Evolutionary conservation across 495 filamentous ascomycete genomes (phyloP), one percentile per base, ranked within the genome.

Genomic region (Hyaloscypha bicolor): DNA sequence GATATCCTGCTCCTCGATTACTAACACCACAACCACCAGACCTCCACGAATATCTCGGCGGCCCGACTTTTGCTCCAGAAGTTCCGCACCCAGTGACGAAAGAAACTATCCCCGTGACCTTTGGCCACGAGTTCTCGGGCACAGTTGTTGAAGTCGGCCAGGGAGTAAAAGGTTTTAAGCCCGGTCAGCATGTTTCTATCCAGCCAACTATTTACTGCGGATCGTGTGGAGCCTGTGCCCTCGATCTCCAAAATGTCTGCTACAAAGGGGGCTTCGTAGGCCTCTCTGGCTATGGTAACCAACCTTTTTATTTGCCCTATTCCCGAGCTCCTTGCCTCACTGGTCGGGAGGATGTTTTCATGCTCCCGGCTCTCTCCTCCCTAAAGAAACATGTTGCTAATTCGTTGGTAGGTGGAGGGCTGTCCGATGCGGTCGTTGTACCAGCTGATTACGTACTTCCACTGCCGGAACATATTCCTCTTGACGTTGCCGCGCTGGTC

Each of bases 51-150:
- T 90, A 86, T 68, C 73, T 85, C 12, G 76, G 79, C 30, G 86
- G 87, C 3, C 83, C 84, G 25, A 80, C 74, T n/a, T 73, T 84
- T n/a, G 80, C 83, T n/a, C 87, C 86, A 6, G 78, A 76, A 9
- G 76, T 73, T 14, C 86, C 86, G 1, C 88, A 90, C 73, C 82
- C 83, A 0, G 78, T 89, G 42, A 89, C 87, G 6, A 80, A 82
- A 32, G 82, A 82, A 61, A 77, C 78, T 37, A 77, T 85, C 12
- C 88, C 87, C 4, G 71, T 88, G 8, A 86, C 83, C 0, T 77
- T 89, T 33, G 88, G 88, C 22, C 87, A 90, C 69, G 87, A 89
- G 65, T 87, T 90, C 73, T 82, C 79, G 51, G 88, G 86, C 6
- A 79, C 76, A 0, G 76, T 90, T 21, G 81, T 87, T 60, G 87